Evolutionary conservation across 2,329 filamentous ascomycete species (phyloP).

Genomic region (Penicillium glabrum): DNA sequence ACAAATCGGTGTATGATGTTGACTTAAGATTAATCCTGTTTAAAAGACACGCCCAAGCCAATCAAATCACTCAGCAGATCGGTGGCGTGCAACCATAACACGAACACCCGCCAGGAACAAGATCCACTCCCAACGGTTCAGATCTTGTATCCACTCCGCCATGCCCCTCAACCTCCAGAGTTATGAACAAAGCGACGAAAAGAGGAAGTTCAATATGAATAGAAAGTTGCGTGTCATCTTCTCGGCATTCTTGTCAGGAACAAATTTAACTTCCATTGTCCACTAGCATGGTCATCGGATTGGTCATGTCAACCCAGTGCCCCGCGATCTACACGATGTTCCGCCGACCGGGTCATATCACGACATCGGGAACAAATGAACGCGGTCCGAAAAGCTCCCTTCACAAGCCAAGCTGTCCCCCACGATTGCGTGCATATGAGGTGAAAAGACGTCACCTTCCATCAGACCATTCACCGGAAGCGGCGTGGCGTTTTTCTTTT

Average conservation of each 20-base stretch:
- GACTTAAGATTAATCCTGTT: not conserved
- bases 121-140: not conserved
- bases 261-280: not conserved
- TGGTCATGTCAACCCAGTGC: not conserved
- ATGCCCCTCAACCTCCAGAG: not conserved
- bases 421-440: not conserved
- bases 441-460: not conserved
- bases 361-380: slow-evolving; percentile 29
- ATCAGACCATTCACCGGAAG: not conserved
- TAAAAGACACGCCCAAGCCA: not conserved
- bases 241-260: not conserved
- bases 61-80: not conserved
- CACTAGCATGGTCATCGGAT: not conserved
- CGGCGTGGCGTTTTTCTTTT: not conserved
- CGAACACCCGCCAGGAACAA: not conserved
- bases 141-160: not conserved
- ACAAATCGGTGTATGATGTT: not conserved
- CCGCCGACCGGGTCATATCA: slow-evolving; percentile 14
- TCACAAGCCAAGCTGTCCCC: not conserved
- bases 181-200: not conserved
- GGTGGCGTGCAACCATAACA: not conserved
- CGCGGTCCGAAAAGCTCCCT: not conserved
- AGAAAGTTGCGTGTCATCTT: not conserved
- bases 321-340: not conserved
- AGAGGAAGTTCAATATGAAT: not conserved